These are phyloP conservation scores for Chalciporus sp. DNA, from an alignment of 1,284 basidiomycete species.

Conservation along the genomic window DNA sequence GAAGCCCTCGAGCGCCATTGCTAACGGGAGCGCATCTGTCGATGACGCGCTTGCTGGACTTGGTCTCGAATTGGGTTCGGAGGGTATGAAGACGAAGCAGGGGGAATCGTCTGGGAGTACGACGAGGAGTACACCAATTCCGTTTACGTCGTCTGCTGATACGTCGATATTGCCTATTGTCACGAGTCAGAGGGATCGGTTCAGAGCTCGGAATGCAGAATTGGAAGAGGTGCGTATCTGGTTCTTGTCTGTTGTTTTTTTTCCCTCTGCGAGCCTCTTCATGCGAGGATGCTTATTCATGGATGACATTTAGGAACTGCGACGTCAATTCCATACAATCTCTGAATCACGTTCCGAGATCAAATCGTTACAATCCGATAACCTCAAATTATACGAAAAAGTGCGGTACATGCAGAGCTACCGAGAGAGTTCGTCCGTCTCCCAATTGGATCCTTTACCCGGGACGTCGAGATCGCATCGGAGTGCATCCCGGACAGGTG, in stretches of 20 bases:
- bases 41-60: constrained; percentile 69
- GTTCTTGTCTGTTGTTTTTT: not conserved
- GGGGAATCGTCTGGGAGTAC: constrained; percentile 33
- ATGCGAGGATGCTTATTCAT: not conserved
- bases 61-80: constrained; percentile 51
- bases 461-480: constrained; percentile 36
- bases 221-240: constrained; percentile 80
- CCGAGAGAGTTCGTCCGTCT: constrained; percentile 66
- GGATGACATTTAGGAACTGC: constrained; percentile 67
- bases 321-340: constrained; percentile 91
- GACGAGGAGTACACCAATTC: constrained; percentile 60
- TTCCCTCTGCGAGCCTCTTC: too few relatives aligned
- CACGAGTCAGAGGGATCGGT: constrained; percentile 93
- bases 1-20: constrained; percentile 24
- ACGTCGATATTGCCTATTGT: constrained; percentile 95
- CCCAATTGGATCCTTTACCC: constrained; percentile 71
- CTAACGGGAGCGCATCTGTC: constrained; percentile 33
- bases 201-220: constrained; percentile 93
- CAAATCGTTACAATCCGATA: constrained; percentile 87
- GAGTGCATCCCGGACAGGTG: constrained; percentile 72
- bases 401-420: constrained; percentile 97
- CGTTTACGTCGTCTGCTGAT: constrained; percentile 76
- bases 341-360: constrained; percentile 88
- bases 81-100: constrained; percentile 14
- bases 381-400: constrained; percentile 95